Conservation (phyloP, 176 grass and related monocot genomes). For the Oryza longistaminata region DNA sequence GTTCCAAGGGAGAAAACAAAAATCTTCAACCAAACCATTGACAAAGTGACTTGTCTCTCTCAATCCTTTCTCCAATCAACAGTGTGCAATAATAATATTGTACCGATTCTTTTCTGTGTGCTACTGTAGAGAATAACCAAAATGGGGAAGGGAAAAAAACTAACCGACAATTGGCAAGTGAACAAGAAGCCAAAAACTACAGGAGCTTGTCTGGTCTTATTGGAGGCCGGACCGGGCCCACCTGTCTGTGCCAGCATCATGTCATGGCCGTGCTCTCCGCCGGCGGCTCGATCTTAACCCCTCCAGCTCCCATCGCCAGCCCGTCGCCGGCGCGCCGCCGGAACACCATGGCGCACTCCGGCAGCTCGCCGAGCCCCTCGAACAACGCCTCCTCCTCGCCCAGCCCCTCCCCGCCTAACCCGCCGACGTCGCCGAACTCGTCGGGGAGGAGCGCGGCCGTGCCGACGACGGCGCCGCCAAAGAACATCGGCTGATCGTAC, state of each 20-base stretch:
- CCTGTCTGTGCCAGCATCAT: slow-evolving; percentile 2
- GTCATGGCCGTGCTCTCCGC: slow-evolving; percentile 38
- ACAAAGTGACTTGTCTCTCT: slow-evolving; percentile 11
- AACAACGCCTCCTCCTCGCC: slow-evolving; percentile 78
- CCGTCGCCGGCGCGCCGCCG: slow-evolving; percentile 43
- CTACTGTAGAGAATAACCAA: slow-evolving; percentile 27
- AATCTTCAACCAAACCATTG: slow-evolving; percentile 43
- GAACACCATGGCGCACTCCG: slow-evolving; percentile 84
- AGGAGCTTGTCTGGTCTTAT: slow-evolving; percentile 42
- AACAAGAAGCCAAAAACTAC: slow-evolving; percentile 27
- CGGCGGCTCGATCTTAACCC: slow-evolving; percentile 45
- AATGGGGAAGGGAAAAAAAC: not conserved
- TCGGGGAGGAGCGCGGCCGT: slow-evolving; percentile 46
- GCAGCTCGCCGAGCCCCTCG: slow-evolving; percentile 73
- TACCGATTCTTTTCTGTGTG: not conserved
- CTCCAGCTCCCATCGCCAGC: slow-evolving; percentile 16
- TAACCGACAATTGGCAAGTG: slow-evolving; percentile 21
- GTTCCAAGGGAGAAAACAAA: slow-evolving; percentile 18
- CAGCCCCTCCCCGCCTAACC: slow-evolving; percentile 4
- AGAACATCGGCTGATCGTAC: slow-evolving; percentile 58
- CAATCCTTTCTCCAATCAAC: slow-evolving; percentile 29
- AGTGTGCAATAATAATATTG: slow-evolving; percentile 11
- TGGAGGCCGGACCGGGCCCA: not conserved
- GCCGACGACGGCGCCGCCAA: slow-evolving; percentile 30
- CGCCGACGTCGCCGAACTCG: slow-evolving; percentile 49